Base-by-base conservation (phyloP, 805 yeast genomes). In the Candida piceae region DNA sequence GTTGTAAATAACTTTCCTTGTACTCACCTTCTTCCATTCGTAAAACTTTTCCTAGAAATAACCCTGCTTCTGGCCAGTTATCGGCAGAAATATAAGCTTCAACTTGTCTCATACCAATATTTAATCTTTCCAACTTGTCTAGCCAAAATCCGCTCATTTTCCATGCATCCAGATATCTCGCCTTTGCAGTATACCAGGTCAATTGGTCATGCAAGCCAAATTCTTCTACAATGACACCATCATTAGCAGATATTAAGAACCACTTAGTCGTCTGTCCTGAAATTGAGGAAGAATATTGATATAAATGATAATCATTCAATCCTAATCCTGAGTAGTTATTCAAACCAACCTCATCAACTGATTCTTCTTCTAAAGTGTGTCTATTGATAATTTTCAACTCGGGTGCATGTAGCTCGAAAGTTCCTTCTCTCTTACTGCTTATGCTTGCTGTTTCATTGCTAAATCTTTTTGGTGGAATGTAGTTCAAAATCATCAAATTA, bases 341-440 rank as follows among this genome's bases (percentile, higher is more conserved):
- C 39, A 86, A 58, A 0, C 81, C 76, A 3, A 90, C 69, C 53
- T 82, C 95, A 56, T 90, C 96, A 16, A 80, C 86, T 36, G 84
- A 78, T 11, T 75, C 69, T 34, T 85, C 94, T 40, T 76, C 82
- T 7, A 90, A 86, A 7, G 79, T 75, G 1, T 63, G 48, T 2
- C 80, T 66, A 53, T 82, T 80, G 15, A 86, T 62, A 1, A 93
- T 66, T 41, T 80, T 75, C 17, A 90, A 61, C 45, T 89, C 96
- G 0, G 97, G 96, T 10, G 80, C 71, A 22, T 60, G 60, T 12
- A 63, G 65, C 7, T 46, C 50, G 9, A 40, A 35, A 12, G 21
- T 31, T 11, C 11, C 18, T 12, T 19, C 28, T 17, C 28, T 29
- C 16, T 23, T 24, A 12, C 37, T 32, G 4, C 50, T 45, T 22